A percentile compares a stretch with the other conserved stretches of the same genome.
Conservation (phyloP, 768 basidiomycete genomes). For the Gautieria morchelliformis region DNA sequence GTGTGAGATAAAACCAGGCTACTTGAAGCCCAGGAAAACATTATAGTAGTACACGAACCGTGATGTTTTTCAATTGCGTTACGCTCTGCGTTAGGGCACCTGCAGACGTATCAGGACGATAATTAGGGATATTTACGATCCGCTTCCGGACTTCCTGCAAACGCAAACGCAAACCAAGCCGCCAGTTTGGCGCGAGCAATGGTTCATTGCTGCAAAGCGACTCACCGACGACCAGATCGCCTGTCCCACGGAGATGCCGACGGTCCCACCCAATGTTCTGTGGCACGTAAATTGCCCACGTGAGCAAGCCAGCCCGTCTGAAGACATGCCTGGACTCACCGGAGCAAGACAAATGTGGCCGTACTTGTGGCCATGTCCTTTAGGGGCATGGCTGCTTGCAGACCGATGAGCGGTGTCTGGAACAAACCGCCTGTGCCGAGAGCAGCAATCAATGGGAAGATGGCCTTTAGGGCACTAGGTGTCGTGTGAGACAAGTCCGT, state of each 20-base stretch:
- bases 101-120: conserved; percentile 32
- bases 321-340: conserved; percentile 27
- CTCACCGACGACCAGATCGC: conserved; percentile 54
- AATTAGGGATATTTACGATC: conserved; percentile 28
- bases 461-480: conserved; percentile 47
- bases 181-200: neutral
- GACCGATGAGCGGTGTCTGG: conserved; percentile 57
- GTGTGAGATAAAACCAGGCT: neutral
- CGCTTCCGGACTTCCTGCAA: conserved; percentile 23
- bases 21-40: neutral
- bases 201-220: neutral
- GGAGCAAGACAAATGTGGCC: conserved; percentile 57
- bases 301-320: conserved; percentile 6
- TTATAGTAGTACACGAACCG: conserved; percentile 23
- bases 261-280: conserved; percentile 66
- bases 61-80: conserved; percentile 32
- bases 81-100: conserved; percentile 37
- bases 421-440: conserved; percentile 59
- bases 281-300: neutral
- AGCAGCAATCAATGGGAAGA: conserved; percentile 60
- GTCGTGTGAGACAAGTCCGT: neutral
- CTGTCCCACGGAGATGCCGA: conserved; percentile 67
- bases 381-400: conserved; percentile 83
- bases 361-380: conserved; percentile 83
- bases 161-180: neutral